These are phyloP conservation scores for Porogramme epimiltina DNA, from an alignment of 1,284 basidiomycete species.

Conservation along the genomic window DNA sequence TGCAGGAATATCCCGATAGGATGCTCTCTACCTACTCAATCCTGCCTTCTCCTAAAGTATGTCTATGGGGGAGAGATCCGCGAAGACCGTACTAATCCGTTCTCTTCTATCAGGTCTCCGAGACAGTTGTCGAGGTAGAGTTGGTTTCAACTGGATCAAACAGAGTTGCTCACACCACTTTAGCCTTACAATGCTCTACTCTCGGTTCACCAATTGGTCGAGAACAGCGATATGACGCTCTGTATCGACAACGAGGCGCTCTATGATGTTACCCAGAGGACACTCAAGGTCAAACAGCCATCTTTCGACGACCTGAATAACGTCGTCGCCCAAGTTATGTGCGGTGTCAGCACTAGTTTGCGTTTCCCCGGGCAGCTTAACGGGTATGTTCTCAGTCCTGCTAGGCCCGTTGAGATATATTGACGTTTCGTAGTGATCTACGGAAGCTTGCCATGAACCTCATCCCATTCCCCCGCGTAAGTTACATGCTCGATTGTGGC, in stretches of 20 bases:
- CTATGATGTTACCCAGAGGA: slow-evolving; percentile 83
- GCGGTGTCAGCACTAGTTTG: slow-evolving; percentile 86
- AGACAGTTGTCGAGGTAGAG: slow-evolving; percentile 88
- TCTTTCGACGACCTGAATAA: slow-evolving; percentile 79
- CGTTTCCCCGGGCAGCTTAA: slow-evolving; percentile 96
- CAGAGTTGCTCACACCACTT: too few species aligned
- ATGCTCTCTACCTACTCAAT: slow-evolving; percentile 95
- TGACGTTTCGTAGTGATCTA: slow-evolving; percentile 65
- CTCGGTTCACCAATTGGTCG: slow-evolving; percentile 89
- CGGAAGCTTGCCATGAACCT: slow-evolving; percentile 94
- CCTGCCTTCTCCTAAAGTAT: slow-evolving; percentile 85
- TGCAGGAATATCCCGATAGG: slow-evolving; percentile 85
- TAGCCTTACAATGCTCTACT: slow-evolving; percentile 91
- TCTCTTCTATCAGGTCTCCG: slow-evolving; percentile 68
- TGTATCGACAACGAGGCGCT: slow-evolving; percentile 95
- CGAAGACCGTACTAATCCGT: too few species aligned
- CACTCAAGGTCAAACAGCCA: slow-evolving; percentile 75
- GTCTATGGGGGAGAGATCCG: slow-evolving; percentile 15
- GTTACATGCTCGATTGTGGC: slow-evolving; percentile 24
- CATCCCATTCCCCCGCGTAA: slow-evolving; percentile 87
- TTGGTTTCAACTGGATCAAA: too few species aligned
- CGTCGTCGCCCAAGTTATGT: slow-evolving; percentile 86
- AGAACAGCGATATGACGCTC: slow-evolving; percentile 89
- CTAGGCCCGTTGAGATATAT: background rate
- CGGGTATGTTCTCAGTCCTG: slow-evolving; percentile 50